phyloP scores from a whole-genome alignment of 2,329 filamentous ascomycete genomes.

The Arthroderma sp. region DNA sequence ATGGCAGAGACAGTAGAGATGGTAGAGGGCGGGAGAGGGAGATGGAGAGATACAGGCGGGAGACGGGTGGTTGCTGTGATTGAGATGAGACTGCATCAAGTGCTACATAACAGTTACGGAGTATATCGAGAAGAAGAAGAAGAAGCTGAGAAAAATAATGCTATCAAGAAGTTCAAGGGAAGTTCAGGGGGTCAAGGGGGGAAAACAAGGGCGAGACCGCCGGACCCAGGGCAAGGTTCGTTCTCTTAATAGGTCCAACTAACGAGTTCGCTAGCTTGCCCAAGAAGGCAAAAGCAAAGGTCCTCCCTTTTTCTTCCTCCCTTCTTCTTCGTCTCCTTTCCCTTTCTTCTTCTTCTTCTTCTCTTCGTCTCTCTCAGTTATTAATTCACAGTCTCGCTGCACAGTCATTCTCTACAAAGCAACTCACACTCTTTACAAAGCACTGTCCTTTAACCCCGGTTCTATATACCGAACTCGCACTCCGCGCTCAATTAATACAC shows the following conservation, averaged over 20 bases:
- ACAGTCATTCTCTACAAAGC: neutral
- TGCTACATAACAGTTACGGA: no score
- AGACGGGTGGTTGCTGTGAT: no score
- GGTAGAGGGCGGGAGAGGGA: no score
- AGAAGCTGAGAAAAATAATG: no score
- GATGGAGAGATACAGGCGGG: neutral
- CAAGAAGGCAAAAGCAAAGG: neutral
- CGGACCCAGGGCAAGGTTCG: neutral
- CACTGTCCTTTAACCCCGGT: neutral
- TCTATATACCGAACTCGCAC: neutral
- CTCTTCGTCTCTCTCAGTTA: neutral
- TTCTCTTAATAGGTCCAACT: neutral
- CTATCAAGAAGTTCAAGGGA: no score
- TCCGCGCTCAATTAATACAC: slow-evolving; percentile 1
- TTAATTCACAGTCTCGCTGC: neutral
- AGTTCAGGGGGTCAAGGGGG: neutral
- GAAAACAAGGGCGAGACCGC: neutral
- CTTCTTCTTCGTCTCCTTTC: no score
- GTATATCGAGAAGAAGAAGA: no score
- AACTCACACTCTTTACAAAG: slow-evolving; percentile 7
- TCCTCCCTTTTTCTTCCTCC: neutral
- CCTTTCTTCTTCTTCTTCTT: neutral
- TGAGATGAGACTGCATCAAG: no score
- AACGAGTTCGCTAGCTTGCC: neutral
- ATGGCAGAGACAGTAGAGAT: no score